Evolutionary conservation across 352 stramenopile species (phyloP).

Genomic region (Globisporangium cederbergense): DNA sequence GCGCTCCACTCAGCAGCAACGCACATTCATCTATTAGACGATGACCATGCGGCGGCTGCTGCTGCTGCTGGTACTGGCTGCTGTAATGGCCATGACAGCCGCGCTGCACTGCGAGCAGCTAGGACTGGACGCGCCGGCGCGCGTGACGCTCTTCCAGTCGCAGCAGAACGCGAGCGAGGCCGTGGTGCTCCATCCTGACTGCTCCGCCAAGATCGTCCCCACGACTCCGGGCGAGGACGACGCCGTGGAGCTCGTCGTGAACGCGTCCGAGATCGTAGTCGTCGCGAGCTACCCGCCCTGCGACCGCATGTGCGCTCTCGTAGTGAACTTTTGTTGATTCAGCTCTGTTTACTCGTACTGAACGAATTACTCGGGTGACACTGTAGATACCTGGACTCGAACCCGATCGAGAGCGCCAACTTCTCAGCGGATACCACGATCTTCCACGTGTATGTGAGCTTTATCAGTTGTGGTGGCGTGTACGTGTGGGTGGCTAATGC

Average conservation of each 20-base stretch:
- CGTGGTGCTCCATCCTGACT: constrained; percentile 23
- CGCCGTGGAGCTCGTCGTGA: constrained; percentile 7
- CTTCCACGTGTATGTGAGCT: constrained; percentile 4
- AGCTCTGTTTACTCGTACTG: neutral
- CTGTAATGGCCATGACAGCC: neutral
- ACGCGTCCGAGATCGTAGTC: constrained; percentile 11
- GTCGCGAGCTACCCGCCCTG: constrained; percentile 15
- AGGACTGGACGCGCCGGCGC: neutral
- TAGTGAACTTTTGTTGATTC: too few species aligned
- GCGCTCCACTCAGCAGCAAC: neutral
- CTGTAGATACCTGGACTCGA: constrained; percentile 17
- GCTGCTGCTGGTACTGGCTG: constrained; percentile 5
- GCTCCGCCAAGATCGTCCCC: neutral
- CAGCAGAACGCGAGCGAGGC: constrained; percentile 18
- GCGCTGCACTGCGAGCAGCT: constrained; percentile 8
- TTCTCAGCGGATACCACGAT: neutral
- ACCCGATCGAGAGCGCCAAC: constrained; percentile 7
- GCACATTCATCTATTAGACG: neutral
- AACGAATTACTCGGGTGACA: neutral
- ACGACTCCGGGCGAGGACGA: constrained; percentile 9
- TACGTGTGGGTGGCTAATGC: neutral
- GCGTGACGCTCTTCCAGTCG: constrained; percentile 24
- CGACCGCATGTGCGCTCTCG: constrained; percentile 7
- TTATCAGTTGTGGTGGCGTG: neutral
- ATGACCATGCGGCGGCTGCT: neutral